Evolutionary conservation across 2,329 filamentous ascomycete species (phyloP), one percentile per base, ranked within the genome.

Genomic region (Lojkania enalia): DNA sequence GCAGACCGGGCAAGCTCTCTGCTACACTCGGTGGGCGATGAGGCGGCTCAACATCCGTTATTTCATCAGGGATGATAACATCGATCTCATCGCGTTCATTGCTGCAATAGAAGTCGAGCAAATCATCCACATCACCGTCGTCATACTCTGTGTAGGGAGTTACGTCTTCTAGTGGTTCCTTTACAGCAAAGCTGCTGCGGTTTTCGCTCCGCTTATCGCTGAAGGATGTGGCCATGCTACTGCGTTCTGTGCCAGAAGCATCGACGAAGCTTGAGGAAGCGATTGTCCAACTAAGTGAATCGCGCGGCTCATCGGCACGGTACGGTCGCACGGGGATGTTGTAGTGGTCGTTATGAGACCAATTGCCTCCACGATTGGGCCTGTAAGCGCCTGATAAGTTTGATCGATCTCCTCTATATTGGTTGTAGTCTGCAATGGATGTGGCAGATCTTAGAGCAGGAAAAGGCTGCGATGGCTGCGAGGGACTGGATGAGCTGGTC

Each of bases 151-250:
- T 14, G 25, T 44, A 23, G 12, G 45, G 41, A 35, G 51, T 35
- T 31, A 43, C 15, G 16, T 52, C 27, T 42, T 37, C 55, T 55
- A 35, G 53, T 44, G 37, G 59, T 79, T 78, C 43, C 71, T 74
- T 58, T 86, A 87, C 74, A 85, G 84, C 61, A 80, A 60, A 43
- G 46, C 64, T 64, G 13, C 43, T 51, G 15, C 57, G 61, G 14
- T 48, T 53, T 76, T 94, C 72, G 73, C 77, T 86, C 41, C 85
- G 77, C 15, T 7, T 7, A 1, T 87, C 90, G 73, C 87, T 95
- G 48, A 83, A 82, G 57, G 88, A 90, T 3, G 90, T 94, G 52
- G 86, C 68, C 38, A 94, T 78, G 62, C 90, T 96, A 67, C 88
- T 95, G 49, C 88, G 80, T 63, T 92, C 88, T 1, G 89, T 95